phyloP scores from a whole-genome alignment of 352 stramenopile species.

The Globisporangium parvum region DNA sequence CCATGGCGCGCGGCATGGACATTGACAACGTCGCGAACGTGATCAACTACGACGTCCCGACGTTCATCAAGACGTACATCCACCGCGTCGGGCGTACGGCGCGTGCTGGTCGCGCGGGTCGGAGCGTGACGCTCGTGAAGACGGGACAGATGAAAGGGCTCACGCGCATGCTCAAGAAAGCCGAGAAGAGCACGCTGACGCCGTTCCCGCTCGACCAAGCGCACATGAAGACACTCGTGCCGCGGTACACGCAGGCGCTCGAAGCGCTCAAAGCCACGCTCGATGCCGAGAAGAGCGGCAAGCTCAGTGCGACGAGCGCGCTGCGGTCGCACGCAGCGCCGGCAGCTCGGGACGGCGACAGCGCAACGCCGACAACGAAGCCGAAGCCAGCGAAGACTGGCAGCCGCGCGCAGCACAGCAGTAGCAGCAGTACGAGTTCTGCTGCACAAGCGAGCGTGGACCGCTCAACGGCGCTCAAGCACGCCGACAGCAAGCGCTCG shows the following conservation, averaged over 20 bases:
- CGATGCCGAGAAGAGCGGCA: constrained; percentile 67
- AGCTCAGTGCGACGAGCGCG: constrained; percentile 41
- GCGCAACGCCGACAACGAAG: constrained; percentile 2
- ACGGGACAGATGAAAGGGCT: constrained; percentile 77
- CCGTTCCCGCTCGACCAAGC: constrained; percentile 54
- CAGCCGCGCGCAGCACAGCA: not conserved
- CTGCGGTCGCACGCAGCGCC: constrained; percentile 11
- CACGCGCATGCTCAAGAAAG: constrained; percentile 81
- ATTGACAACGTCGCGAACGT: constrained; percentile 89
- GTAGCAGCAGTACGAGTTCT: constrained; percentile 2
- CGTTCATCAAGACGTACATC: constrained; percentile 90
- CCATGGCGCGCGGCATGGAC: constrained; percentile 92
- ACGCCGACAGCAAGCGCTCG: constrained; percentile 47
- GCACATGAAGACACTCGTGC: constrained; percentile 79
- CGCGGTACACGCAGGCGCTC: constrained; percentile 62
- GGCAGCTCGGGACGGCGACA: not conserved
- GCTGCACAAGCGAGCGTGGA: constrained; percentile 4
- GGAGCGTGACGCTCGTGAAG: constrained; percentile 77
- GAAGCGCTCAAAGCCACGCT: constrained; percentile 75
- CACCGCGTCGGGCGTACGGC: constrained; percentile 82
- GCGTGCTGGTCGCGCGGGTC: constrained; percentile 68
- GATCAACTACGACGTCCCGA: constrained; percentile 93
- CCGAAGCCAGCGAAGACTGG: constrained; percentile 3
- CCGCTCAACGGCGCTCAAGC: constrained; percentile 25
- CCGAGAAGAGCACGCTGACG: constrained; percentile 68